Base-by-base conservation (phyloP, 768 basidiomycete genomes). In the Naganishia vaughanmartiniae region DNA sequence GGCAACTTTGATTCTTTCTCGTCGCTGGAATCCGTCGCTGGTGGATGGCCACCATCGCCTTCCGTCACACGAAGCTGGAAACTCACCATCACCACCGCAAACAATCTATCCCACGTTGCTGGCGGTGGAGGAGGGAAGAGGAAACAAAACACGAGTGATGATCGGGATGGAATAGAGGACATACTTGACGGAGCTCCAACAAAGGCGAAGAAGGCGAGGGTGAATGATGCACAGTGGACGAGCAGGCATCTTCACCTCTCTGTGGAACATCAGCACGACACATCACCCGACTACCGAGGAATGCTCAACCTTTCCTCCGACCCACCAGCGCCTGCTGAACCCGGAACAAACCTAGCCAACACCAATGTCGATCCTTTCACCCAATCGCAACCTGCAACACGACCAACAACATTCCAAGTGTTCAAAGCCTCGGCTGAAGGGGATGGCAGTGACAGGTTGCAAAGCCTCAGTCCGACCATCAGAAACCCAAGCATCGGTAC, bases 261-360 rank as follows among this genome's bases (percentile, higher is more conserved):
- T 42, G 10, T 42, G 17, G 42, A 15, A 15, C 5, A 42, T 15
- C 42, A 63, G 14, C 60, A 42, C 2, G 60, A 45, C n/a, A 45
- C 60, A 15, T 63, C 60, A 21, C 60, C 60, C 36, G 60, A 63
- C 26, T 63, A 63, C 30, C 42, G 39, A 42, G 24, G 15, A 34
- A 63, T 63, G 60, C 60, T 63, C 60, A 63, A 63, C 24, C 39
- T 63, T 4, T 63, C 36, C 12, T 36, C 60, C 42, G 39, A 45
- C n/a, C 26, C 60, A 5, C 60, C 60, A 11, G 3, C 36, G 14
- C 60, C 14, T 42, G 17, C 10, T 42, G 42, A 42, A 26, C 1
- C 28, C 24, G 60, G 46, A 24, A 24, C 21, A 51, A 26, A 21
- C n/a, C 48, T 51, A 4, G 60, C n/a, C n/a, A 42, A 39, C n/a